These are phyloP conservation scores for Clavulina sp. DNA, from an alignment of 768 basidiomycete species.

Conservation along the genomic window DNA sequence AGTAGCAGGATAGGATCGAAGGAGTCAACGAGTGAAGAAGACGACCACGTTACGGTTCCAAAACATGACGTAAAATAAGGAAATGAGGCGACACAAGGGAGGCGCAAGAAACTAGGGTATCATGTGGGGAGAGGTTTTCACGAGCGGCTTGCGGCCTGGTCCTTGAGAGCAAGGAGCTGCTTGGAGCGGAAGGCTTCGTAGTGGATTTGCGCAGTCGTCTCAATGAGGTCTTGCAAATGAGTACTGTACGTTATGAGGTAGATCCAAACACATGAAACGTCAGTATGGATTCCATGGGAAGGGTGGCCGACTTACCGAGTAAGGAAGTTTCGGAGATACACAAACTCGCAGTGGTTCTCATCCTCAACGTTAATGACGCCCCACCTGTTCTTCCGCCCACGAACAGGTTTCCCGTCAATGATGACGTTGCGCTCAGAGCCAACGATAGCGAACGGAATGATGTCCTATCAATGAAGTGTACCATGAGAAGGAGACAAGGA, in stretches of 20 bases:
- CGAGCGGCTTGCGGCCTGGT: conserved; percentile 37
- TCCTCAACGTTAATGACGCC: conserved; percentile 97
- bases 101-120: background rate
- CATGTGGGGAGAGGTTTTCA: background rate
- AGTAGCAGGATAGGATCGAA: too few species aligned
- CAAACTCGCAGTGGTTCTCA: conserved; percentile 92
- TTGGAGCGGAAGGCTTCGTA: conserved; percentile 99
- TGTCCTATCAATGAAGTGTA: conserved; percentile 34
- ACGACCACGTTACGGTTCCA: too few species aligned
- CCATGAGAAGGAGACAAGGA: background rate
- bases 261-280: background rate
- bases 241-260: conserved; percentile 35
- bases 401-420: conserved; percentile 87
- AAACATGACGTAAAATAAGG: too few species aligned
- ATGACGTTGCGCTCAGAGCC: conserved; percentile 94
- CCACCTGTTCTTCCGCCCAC: conserved; percentile 95
- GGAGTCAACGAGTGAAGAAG: too few species aligned
- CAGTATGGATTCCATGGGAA: background rate
- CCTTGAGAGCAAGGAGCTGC: conserved; percentile 92
- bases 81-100: background rate
- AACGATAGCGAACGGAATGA: conserved; percentile 93
- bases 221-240: conserved; percentile 94
- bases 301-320: conserved; percentile 65
- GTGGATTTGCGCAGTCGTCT: conserved; percentile 97
- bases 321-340: conserved; percentile 93